Percentiles rank a stretch among this genome's conserved stretches.
phyloP scores from a whole-genome alignment of 805 yeast species.

The Pichia heedii region DNA sequence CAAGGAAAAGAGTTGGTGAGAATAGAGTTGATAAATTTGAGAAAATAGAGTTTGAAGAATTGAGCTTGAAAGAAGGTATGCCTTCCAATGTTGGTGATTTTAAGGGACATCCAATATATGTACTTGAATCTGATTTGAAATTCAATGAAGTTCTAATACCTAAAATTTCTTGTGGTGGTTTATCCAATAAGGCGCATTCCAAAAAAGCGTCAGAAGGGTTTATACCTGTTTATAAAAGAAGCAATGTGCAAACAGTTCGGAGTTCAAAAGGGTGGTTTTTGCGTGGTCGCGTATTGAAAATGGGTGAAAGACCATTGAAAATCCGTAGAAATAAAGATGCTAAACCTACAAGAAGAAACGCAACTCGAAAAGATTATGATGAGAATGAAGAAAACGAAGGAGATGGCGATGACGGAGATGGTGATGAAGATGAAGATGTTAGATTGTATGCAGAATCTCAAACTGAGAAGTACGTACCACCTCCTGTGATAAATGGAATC shows the following conservation, averaged over 20 bases:
- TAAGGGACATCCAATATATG: constrained; percentile 79
- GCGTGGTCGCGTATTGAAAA: constrained; percentile 63
- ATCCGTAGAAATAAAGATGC: constrained; percentile 24
- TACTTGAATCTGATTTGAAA: constrained; percentile 63
- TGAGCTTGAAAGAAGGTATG: constrained; percentile 72
- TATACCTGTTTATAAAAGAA: constrained; percentile 59
- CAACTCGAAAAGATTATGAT: constrained; percentile 18
- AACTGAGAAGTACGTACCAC: constrained; percentile 64
- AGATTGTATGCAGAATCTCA: constrained; percentile 71
- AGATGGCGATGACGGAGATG: constrained; percentile 20
- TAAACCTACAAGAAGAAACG: too few species aligned
- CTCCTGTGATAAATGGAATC: constrained; percentile 53
- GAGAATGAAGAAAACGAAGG: constrained; percentile 15
- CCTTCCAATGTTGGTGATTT: constrained; percentile 80
- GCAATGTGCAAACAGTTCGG: constrained; percentile 51
- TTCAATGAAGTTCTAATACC: constrained; percentile 67
- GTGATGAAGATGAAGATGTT: constrained; percentile 43
- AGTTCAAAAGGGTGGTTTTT: constrained; percentile 85
- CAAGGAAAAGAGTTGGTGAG: constrained; percentile 16
- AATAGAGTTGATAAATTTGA: constrained; percentile 44
- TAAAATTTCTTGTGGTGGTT: constrained; percentile 64
- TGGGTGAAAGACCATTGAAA: constrained; percentile 61
- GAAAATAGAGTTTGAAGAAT: constrained; percentile 46
- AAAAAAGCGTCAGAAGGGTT: constrained; percentile 29
- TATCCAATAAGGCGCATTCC: constrained; percentile 35